Base-by-base conservation (phyloP, 371 early-diverging fungal species). In the Gilbertella persicaria region DNA sequence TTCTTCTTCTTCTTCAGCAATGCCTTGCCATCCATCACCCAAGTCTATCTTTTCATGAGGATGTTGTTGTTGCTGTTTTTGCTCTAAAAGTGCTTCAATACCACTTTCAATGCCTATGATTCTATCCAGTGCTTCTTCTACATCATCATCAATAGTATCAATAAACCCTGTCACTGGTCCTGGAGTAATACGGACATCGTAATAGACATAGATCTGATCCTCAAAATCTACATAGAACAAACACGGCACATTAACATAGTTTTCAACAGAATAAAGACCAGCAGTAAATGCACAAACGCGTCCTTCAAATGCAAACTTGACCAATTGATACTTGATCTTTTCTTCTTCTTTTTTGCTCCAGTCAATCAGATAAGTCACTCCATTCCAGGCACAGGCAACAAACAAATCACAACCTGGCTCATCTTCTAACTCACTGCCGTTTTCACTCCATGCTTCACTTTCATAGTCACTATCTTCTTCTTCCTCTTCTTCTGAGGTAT, bases 301-400 rank as follows among this genome's bases (percentile, higher is more conserved):
- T 8, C 87, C 85, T 61, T 89, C 88, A 69, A 90, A 90, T 35
- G 88, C 88, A 63, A 90, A 90, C 48, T 86, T 83, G 23, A 86
- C 79, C 0, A 88, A 69, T 38, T 86, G 87, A 46, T 85, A 88
- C 66, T 69, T 80, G 62, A 69, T 64, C 17, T 68, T 65, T 39
- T 67, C 58, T 28, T 62, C 55, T 28, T 59, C 28, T 14, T 62
- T 42, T 48, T 72, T 58, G 43, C 71, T 71, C 77, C 83, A 58
- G 33, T 83, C 78, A 52, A 90, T 86, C 36, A 90, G 75, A 58
- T 85, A 90, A 5, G 90, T 90, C 8, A 83, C 76, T 5, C 90
- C 90, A 25, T 88, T 86, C 90, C 90, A 90, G 4, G 91, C 86
- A 54, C 90, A 87, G 1, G 86, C 87, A 2, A 90, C 90, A 73